A percentile compares a stretch with the other conserved stretches of the same genome.
phyloP scores from a whole-genome alignment of 2,329 filamentous ascomycete species.

The Diaporthe sp. region DNA sequence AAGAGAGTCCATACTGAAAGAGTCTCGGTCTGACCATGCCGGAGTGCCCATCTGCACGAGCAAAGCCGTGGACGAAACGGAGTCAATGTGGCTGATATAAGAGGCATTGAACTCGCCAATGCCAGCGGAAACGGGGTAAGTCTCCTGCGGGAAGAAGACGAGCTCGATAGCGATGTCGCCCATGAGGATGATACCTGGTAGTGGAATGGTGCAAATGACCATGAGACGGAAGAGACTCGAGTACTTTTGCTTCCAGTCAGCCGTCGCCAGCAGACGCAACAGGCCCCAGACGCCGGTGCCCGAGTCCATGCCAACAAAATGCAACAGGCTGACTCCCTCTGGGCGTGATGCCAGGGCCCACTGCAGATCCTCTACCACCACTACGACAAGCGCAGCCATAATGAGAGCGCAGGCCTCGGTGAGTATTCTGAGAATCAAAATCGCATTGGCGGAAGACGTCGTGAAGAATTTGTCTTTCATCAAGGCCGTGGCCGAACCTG shows the following conservation, averaged over 20 bases:
- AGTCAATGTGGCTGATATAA: constrained; percentile 14
- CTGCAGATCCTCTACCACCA: constrained; percentile 33
- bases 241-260: constrained; percentile 33
- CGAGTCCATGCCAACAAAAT: constrained; percentile 32
- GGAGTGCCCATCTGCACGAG: constrained; percentile 31
- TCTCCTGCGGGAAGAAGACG: constrained; percentile 32
- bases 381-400: constrained; percentile 25
- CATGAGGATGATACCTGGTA: constrained; percentile 33
- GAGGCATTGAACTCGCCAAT: constrained; percentile 30
- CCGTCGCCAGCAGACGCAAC: constrained; percentile 27
- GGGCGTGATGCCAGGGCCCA: constrained; percentile 33
- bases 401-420: constrained; percentile 28
- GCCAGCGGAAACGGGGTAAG: constrained; percentile 16
- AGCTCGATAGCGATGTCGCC: constrained; percentile 26
- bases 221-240: constrained; percentile 31
- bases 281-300: constrained; percentile 31
- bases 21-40: constrained; percentile 28
- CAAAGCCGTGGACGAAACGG: constrained; percentile 15
- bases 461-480: constrained; percentile 34
- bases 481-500: constrained; percentile 14
- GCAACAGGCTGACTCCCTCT: constrained; percentile 34
- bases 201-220: constrained; percentile 29
- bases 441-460: constrained; percentile 28
- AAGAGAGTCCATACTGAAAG: constrained; percentile 21
- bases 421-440: constrained; percentile 23